Base-by-base conservation (phyloP, 2,329 filamentous ascomycete genomes). In the Colletotrichum salicis region DNA sequence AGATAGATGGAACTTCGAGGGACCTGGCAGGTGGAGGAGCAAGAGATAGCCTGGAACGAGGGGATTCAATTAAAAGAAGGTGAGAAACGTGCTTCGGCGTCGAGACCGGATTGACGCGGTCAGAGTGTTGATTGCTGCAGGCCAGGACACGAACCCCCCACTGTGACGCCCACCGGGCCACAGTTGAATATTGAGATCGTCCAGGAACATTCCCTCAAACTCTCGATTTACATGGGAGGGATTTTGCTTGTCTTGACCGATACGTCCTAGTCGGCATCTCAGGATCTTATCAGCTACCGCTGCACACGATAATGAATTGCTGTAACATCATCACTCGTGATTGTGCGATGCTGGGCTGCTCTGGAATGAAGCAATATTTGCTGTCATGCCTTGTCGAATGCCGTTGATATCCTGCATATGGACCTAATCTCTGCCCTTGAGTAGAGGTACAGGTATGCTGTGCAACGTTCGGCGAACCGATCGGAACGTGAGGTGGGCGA, bases 131-230 rank as follows among this genome's bases (percentile, higher is more conserved):
- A 35, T 11, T 37, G 41, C 52, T 69, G 60, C 70, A 57, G 48
- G 35, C 55, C 45, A 55, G 56, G 55, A 60, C 45, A 52, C 70
- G 48, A 48, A 48, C 33, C 60, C 37, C 65, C 65, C 65, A 72
- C 70, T 56, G 64, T 59, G 57, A 64, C 63, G 64, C 58, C 58
- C 64, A 62, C 45, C 54, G 27, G 58, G 45, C 58, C 64, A 67
- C 45, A 41, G 27, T 59, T 64, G 41, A 56, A 64, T 48, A 64
- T 69, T 68, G 69, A 69, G 69, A 72, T 70, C 65, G 48, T 45
- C 66, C 54, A 48, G 22, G 45, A 33, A 58, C 59, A 29, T 55
- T 69, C 54, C 67, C 48, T 64, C 58, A 24, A 55, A 15, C 45
- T 33, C 27, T 45, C 22, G 41, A 35, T 41, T 41, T 29, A n/a